Conservation (phyloP, 2,329 filamentous ascomycete species). For the Penicillium sp. region DNA sequence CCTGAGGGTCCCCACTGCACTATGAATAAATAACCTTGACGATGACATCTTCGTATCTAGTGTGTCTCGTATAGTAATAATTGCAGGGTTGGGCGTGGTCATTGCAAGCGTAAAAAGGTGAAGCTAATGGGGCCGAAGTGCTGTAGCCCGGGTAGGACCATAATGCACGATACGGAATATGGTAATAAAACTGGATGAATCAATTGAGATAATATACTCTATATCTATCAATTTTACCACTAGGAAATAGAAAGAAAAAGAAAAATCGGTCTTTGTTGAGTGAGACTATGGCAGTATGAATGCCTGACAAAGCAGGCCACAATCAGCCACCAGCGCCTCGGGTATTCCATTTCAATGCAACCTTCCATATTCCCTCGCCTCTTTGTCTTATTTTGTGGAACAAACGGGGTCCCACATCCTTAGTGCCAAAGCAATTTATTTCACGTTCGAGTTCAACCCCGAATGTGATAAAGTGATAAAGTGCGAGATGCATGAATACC, state of each 20-base stretch:
- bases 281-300: neutral
- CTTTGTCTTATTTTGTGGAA: neutral
- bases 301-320: neutral
- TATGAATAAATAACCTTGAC: neutral
- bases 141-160: neutral
- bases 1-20: neutral
- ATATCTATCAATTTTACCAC: too few relatives aligned
- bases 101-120: neutral
- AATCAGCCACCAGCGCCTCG: slow-evolving; percentile 1
- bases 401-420: neutral
- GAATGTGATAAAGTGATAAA: neutral
- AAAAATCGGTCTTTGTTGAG: neutral
- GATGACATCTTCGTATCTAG: neutral
- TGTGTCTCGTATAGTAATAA: neutral
- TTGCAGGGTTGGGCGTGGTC: neutral
- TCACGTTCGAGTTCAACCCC: neutral
- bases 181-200: neutral
- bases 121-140: neutral
- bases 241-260: neutral
- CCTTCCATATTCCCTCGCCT: neutral
- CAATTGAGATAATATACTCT: neutral
- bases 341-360: neutral
- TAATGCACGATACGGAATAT: neutral
- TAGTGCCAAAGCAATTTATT: neutral
- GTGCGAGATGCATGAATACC: neutral